Evolutionary conservation across 2,329 filamentous ascomycete genomes (phyloP).

Genomic region (Moelleriella libera): DNA sequence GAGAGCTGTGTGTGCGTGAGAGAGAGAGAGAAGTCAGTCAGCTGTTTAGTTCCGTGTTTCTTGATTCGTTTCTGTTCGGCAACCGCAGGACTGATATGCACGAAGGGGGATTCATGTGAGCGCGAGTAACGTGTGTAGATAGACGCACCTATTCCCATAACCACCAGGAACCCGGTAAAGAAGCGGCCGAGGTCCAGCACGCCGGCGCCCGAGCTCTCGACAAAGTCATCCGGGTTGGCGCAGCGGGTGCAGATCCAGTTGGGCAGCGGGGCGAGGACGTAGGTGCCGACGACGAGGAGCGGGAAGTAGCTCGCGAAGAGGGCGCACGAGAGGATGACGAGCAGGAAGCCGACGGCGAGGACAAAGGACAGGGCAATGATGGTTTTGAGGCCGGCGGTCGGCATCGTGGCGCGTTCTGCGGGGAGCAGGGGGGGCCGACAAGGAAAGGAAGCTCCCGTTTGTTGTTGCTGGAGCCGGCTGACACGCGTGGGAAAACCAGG

Average conservation of each 20-base stretch:
- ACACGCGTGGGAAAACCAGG: too few relatives aligned
- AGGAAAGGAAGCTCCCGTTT: not conserved
- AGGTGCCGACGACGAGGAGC: constrained; percentile 88
- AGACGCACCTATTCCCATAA: constrained; percentile 88
- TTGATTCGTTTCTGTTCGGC: not conserved
- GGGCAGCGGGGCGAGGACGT: constrained; percentile 81
- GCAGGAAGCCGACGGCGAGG: constrained; percentile 94
- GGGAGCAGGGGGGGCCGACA: constrained; percentile 3
- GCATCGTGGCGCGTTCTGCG: constrained; percentile 28
- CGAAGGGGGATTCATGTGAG: not conserved
- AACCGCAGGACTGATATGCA: not conserved
- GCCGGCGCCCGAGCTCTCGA: constrained; percentile 67
- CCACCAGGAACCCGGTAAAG: constrained; percentile 84
- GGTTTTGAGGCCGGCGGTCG: constrained; percentile 87
- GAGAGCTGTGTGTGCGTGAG: constrained; percentile 43
- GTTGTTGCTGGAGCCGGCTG: too few relatives aligned
- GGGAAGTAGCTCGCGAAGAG: constrained; percentile 92
- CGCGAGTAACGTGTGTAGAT: not conserved
- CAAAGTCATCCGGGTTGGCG: constrained; percentile 89
- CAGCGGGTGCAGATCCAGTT: constrained; percentile 92
- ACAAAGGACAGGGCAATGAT: constrained; percentile 99
- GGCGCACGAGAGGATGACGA: constrained; percentile 94
- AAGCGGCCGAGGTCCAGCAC: constrained; percentile 91
- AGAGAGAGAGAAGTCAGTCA: too few relatives aligned
- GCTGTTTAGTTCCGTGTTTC: not conserved